A percentile compares a stretch with the other conserved stretches of the same genome.
These are phyloP conservation scores for Mycena filopes DNA, from an alignment of 768 basidiomycete genomes.

Conservation along the genomic window DNA sequence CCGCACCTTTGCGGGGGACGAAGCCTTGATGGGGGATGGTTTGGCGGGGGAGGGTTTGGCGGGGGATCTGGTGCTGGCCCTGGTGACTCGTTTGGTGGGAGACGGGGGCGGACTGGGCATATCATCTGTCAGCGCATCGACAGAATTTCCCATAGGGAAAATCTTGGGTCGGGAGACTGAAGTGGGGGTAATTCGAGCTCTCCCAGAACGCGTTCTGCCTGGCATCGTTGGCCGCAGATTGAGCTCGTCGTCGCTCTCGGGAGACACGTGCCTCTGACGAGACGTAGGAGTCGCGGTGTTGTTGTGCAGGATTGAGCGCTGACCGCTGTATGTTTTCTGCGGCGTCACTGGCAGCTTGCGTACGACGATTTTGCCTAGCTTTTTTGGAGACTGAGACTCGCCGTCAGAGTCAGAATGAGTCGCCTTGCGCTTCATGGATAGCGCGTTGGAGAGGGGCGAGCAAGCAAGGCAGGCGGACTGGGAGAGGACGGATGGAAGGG, in stretches of 20 bases:
- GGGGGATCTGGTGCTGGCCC: background rate
- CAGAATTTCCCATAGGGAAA: too few species aligned
- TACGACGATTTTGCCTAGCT: background rate
- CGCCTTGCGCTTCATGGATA: constrained; percentile 62
- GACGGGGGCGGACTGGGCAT: constrained; percentile 4
- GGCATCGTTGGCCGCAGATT: constrained; percentile 3
- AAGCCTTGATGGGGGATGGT: background rate
- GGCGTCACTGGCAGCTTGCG: background rate
- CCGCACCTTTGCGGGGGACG: constrained; percentile 16
- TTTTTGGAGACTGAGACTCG: constrained; percentile 40
- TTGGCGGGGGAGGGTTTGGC: constrained; percentile 1
- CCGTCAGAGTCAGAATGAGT: constrained; percentile 26
- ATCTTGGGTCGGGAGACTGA: background rate
- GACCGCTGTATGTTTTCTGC: background rate
- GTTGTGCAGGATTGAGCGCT: background rate
- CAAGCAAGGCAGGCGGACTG: too few species aligned
- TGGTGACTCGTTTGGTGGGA: constrained; percentile 1
- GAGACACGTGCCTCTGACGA: background rate
- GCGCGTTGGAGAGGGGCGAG: too few species aligned
- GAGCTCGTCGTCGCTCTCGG: constrained; percentile 21
- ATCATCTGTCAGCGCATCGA: background rate
- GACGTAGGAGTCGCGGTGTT: background rate
- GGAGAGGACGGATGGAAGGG: constrained; percentile 17
- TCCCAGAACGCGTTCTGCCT: constrained; percentile 23
- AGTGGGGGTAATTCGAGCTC: background rate